Conservation (phyloP, 306 rosid species). For the Fragaria nilgerrensis region DNA sequence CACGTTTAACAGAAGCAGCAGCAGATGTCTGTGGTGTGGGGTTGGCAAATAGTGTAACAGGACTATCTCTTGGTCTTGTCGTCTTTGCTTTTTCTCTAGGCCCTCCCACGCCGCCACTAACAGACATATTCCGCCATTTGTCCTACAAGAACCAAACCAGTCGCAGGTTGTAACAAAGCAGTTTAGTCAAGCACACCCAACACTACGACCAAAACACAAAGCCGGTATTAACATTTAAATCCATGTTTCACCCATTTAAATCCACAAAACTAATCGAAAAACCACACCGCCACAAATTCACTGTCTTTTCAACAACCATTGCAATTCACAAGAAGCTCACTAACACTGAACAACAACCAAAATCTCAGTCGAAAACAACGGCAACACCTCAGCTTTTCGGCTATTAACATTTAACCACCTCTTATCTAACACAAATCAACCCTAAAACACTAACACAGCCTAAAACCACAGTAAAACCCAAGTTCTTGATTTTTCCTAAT, state of each 20-base stretch:
- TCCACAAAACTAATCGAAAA: background rate
- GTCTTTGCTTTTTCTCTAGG: constrained; percentile 35
- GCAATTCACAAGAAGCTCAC: background rate
- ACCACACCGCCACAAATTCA: background rate
- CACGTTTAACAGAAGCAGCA: constrained; percentile 8
- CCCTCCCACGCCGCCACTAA: constrained; percentile 33
- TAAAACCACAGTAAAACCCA: background rate
- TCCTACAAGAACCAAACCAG: constrained; percentile 27
- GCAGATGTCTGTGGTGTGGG: constrained; percentile 18
- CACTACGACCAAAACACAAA: background rate
- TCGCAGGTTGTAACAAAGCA: background rate
- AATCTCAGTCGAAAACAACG: background rate
- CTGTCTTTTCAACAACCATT: background rate
- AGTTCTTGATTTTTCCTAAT: background rate
- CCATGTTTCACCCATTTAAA: background rate
- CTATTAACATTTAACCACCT: background rate
- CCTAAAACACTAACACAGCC: background rate
- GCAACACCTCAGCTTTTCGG: background rate
- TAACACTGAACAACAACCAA: background rate
- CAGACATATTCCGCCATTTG: constrained; percentile 47
- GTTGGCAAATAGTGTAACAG: constrained; percentile 12
- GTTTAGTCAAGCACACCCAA: background rate
- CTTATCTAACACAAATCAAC: background rate
- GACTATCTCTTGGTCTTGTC: constrained; percentile 29
- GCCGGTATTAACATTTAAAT: too few species aligned